Base-by-base conservation (phyloP, 495 filamentous ascomycete genomes). In the Penicillium egyptiacum region DNA sequence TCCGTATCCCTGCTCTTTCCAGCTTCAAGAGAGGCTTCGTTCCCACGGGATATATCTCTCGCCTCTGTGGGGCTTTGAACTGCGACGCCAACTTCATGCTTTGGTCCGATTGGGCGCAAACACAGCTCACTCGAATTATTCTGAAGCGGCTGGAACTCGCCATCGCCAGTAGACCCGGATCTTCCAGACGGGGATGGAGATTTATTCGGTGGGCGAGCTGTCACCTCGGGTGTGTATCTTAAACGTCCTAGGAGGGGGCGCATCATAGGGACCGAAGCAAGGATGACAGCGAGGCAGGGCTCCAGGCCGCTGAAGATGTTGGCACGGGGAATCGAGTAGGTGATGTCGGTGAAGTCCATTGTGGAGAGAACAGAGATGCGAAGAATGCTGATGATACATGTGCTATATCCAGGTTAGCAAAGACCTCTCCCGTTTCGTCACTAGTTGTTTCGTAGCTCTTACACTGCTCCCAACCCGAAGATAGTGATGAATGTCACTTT, bases 231-330 rank as follows among this genome's bases (percentile, higher is more conserved):
- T 2, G 46, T 31, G 28, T 31, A 20, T 12, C 9, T 2, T 11
- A 45, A 53, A 3, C 63, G 63, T 0, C 54, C 54, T 0, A 66
- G 53, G 12, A 66, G 26, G 3, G 63, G 63, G 0, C 63, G 60
- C 63, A 66, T 63, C 45, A 66, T 22, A 46, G 63, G 63, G 5
- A 66, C 23, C 11, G 56, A 66, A 8, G 63, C 50, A n/a, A 66
- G 60, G 10, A 56, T 53, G 6, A 66, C 54, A 4, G 63, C 63
- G 5, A 66, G 63, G 26, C 60, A 66, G 11, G 60, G 60, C 55
- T 66, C 63, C 14, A 66, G 25, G 2, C 63, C 63, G 19, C 53
- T 61, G 57, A 63, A 60, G 37, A 63, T 61, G 33, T 60, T 63
- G 31, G 57, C 57, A 2, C 3, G 51, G 12, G 64, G 57, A 63